These are phyloP conservation scores for Mollisia scopiformis DNA, from an alignment of 2,329 filamentous ascomycete genomes.

Conservation along the genomic window DNA sequence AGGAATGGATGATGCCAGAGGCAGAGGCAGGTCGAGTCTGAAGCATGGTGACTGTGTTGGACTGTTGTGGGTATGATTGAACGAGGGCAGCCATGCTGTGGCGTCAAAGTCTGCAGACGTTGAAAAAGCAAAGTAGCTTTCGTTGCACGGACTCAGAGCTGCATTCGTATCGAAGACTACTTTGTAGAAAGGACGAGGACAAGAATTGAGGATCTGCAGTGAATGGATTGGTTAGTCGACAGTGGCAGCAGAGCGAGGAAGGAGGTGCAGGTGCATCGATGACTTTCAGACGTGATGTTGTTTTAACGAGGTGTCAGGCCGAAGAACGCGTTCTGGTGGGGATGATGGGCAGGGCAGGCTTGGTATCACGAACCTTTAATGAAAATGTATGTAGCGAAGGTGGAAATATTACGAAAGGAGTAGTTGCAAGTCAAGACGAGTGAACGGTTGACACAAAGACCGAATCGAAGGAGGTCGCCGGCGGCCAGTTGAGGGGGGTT, in stretches of 20 bases:
- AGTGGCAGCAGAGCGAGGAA: not conserved
- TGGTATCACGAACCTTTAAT: conserved; percentile 36
- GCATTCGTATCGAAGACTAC: conserved; percentile 22
- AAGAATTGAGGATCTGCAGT: conserved; percentile 18
- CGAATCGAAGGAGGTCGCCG: conserved; percentile 55
- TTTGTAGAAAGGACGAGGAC: conserved; percentile 8
- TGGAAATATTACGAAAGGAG: conserved; percentile 36
- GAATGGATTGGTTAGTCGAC: conserved; percentile 9
- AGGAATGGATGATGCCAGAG: conserved; percentile 49
- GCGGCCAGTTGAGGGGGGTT: no score
- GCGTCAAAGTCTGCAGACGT: conserved; percentile 14
- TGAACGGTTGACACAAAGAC: conserved; percentile 44
- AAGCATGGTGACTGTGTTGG: conserved; percentile 73
- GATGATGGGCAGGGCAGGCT: conserved; percentile 7
- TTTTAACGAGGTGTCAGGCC: conserved; percentile 13
- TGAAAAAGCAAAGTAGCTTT: conserved; percentile 30
- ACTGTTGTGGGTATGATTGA: conserved; percentile 78
- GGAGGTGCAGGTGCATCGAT: not conserved
- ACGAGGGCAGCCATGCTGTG: conserved; percentile 82
- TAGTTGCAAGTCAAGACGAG: conserved; percentile 37
- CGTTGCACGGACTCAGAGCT: conserved; percentile 14
- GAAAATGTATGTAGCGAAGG: conserved; percentile 27
- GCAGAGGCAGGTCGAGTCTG: conserved; percentile 71
- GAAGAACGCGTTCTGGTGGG: conserved; percentile 17
- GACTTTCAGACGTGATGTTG: conserved; percentile 21